phyloP scores from a whole-genome alignment of 148 eudicot species.

The Amaranthus palmeri region DNA sequence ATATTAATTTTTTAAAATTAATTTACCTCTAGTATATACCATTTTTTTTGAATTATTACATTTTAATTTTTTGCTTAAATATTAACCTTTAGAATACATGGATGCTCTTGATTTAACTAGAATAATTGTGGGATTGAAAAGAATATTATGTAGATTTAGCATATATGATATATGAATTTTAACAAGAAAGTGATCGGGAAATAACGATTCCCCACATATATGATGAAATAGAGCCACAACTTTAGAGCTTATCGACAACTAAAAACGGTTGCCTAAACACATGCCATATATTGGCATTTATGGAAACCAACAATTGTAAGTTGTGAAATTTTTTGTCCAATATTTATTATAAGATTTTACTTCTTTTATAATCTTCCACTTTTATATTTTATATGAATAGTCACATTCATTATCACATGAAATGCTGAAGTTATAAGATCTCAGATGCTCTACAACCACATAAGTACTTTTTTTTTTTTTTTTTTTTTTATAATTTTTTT shows the following conservation, averaged over 20 bases:
- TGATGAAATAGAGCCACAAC: slow-evolving; percentile 8
- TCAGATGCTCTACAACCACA: slow-evolving; percentile 14
- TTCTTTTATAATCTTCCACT: not conserved
- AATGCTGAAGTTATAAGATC: not conserved
- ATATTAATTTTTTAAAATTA: no score
- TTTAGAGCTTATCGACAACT: not conserved
- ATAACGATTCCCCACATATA: slow-evolving; percentile 5
- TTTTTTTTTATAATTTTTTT: not conserved
- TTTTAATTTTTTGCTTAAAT: not conserved
- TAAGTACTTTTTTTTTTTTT: not conserved
- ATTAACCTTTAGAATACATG: not conserved
- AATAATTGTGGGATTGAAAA: no score
- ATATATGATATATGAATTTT: slow-evolving; percentile 2
- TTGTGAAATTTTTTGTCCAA: not conserved
- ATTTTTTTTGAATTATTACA: not conserved
- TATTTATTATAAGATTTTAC: not conserved
- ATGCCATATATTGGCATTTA: not conserved
- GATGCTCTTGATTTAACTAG: no score
- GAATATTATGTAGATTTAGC: not conserved
- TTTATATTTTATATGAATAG: not conserved
- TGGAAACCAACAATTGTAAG: not conserved
- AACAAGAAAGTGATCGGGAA: slow-evolving; percentile 3
- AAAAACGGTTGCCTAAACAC: not conserved
- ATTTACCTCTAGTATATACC: no score
- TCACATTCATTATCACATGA: slow-evolving; percentile 20